Percentiles rank a stretch among this genome's conserved stretches.
phyloP scores from a whole-genome alignment of 805 yeast genomes.

The Zygotorulaspora florentina region DNA sequence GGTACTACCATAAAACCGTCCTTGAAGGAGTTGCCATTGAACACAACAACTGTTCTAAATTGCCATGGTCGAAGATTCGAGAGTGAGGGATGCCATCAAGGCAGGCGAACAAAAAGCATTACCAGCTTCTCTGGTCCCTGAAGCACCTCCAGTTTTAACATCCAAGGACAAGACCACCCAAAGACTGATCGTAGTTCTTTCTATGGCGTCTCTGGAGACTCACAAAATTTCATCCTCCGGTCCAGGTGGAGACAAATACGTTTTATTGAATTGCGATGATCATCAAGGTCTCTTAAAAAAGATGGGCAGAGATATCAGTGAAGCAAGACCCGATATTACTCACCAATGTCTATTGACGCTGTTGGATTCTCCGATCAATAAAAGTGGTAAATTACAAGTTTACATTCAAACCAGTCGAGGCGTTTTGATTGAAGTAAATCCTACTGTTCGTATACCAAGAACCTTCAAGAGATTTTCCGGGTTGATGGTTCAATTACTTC shows the following conservation, averaged over 20 bases:
- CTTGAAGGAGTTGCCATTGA: too few relatives aligned
- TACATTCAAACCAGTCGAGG: slow-evolving; percentile 95
- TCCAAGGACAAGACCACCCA: slow-evolving; percentile 84
- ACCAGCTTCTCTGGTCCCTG: slow-evolving; percentile 80
- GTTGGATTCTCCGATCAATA: slow-evolving; percentile 95
- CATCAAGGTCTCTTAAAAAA: slow-evolving; percentile 93
- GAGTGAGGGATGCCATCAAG: slow-evolving; percentile 43
- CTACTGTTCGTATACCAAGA: slow-evolving; percentile 94
- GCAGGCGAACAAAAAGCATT: slow-evolving; percentile 37
- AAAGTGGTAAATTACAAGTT: slow-evolving; percentile 95
- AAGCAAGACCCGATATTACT: slow-evolving; percentile 98
- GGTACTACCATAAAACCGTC: neutral
- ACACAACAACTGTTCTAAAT: neutral
- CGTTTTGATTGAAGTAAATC: slow-evolving; percentile 91
- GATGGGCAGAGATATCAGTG: slow-evolving; percentile 96
- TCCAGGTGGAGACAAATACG: slow-evolving; percentile 84
- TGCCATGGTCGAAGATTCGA: slow-evolving; percentile 46
- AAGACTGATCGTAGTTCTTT: slow-evolving; percentile 87
- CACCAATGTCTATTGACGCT: slow-evolving; percentile 94
- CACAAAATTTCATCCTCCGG: slow-evolving; percentile 81
- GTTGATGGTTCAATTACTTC: slow-evolving; percentile 93
- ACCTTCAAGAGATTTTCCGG: slow-evolving; percentile 98
- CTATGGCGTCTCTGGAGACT: slow-evolving; percentile 94
- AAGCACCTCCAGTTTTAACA: slow-evolving; percentile 73
- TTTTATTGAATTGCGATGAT: slow-evolving; percentile 93